A percentile compares a stretch with the other conserved stretches of the same genome.
phyloP scores from a whole-genome alignment of 352 stramenopile genomes.

The Globisporangium rhizosaccharum region DNA sequence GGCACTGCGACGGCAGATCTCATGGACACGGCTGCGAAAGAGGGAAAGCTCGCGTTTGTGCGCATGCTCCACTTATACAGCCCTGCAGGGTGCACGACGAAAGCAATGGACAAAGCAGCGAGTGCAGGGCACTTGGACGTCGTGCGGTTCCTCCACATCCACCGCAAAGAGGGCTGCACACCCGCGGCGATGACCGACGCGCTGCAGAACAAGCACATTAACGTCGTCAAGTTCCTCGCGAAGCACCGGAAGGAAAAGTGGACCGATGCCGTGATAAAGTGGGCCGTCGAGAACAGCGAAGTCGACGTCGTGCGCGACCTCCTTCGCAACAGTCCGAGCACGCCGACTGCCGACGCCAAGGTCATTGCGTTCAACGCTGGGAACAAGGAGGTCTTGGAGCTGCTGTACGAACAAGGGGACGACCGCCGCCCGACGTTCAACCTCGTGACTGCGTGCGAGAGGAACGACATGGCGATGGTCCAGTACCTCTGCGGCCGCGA shows the following conservation, averaged over 20 bases:
- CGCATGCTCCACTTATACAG: slow-evolving; percentile 32
- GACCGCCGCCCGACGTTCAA: slow-evolving; percentile 34
- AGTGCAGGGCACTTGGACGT: slow-evolving; percentile 28
- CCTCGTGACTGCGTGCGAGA: slow-evolving; percentile 32
- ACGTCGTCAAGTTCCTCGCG: slow-evolving; percentile 43
- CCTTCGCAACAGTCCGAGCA: slow-evolving; percentile 23
- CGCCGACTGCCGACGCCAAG: slow-evolving; percentile 40
- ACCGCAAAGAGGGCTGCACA: slow-evolving; percentile 43
- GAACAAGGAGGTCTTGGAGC: slow-evolving; percentile 40
- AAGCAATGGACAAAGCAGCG: slow-evolving; percentile 42
- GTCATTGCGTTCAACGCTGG: slow-evolving; percentile 30
- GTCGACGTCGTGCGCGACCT: slow-evolving; percentile 25
- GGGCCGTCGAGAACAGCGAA: slow-evolving; percentile 33
- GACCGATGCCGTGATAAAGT: slow-evolving; percentile 26
- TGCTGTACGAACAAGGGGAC: slow-evolving; percentile 46
- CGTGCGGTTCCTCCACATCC: slow-evolving; percentile 44
- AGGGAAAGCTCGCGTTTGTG: slow-evolving; percentile 31
- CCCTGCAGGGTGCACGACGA: slow-evolving; percentile 23
- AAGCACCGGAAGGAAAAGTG: slow-evolving; percentile 41
- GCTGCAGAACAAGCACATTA: slow-evolving; percentile 23
- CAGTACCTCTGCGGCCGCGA: slow-evolving; percentile 37
- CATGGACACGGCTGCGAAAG: slow-evolving; percentile 29
- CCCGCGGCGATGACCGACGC: slow-evolving; percentile 26
- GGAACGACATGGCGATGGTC: slow-evolving; percentile 44
- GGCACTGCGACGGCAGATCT: slow-evolving; percentile 16